A percentile compares a stretch with the other conserved stretches of the same genome.
These are phyloP conservation scores for Tetrahymena elliotti DNA, from an alignment of 73 alveolate species.

Conservation along the genomic window DNA sequence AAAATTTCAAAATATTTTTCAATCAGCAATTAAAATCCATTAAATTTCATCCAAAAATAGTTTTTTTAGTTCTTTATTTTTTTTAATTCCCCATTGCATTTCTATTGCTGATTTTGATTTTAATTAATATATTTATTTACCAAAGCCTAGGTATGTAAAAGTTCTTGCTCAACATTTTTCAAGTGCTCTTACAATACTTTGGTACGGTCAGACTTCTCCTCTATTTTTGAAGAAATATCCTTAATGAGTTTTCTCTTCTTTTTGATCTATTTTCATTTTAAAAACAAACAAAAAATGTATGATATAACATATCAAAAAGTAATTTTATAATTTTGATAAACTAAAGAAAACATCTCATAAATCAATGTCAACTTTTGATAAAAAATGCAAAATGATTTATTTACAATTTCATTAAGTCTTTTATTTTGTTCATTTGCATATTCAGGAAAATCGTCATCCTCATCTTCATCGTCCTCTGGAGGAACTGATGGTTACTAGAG, in stretches of 20 bases:
- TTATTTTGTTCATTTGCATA: slow-evolving; percentile 92
- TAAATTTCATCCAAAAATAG: neutral
- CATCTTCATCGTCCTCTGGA: slow-evolving; percentile 33
- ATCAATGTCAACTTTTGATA: no score
- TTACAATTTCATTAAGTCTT: slow-evolving; percentile 69
- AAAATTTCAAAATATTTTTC: no score
- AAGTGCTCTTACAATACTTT: slow-evolving; percentile 74
- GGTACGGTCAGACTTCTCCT: slow-evolving; percentile 77
- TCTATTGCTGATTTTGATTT: neutral
- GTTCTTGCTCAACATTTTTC: slow-evolving; percentile 80
- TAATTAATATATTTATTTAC: slow-evolving; percentile 45
- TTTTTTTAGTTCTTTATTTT: no score
- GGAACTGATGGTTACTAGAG: neutral
- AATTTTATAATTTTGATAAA: no score
- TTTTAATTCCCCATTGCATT: neutral
- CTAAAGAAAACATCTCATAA: no score
- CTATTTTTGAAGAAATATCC: slow-evolving; percentile 66
- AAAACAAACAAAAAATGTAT: neutral
- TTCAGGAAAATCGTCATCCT: slow-evolving; percentile 87
- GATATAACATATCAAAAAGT: neutral
- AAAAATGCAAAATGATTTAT: neutral
- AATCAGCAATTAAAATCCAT: neutral
- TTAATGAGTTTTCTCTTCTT: slow-evolving; percentile 61
- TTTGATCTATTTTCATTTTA: slow-evolving; percentile 41
- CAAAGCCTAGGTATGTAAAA: slow-evolving; percentile 77